These are phyloP conservation scores for Recurvomyces mirabilis DNA, from an alignment of 495 filamentous ascomycete genomes.

Conservation along the genomic window DNA sequence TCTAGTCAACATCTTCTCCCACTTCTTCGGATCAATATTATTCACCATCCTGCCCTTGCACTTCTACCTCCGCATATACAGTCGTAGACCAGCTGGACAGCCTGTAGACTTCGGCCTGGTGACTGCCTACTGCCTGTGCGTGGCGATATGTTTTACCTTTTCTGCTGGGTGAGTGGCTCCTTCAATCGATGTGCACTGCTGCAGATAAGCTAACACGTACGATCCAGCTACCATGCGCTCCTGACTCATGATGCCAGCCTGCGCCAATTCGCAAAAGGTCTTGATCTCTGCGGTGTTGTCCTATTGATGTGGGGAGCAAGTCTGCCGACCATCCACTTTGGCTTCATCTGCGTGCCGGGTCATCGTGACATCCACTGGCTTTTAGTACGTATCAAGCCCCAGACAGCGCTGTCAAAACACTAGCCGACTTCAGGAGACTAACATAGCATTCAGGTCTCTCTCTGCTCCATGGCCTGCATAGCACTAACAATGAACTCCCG, in stretches of 20 bases:
- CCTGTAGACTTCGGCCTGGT: background rate
- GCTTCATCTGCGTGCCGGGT: constrained; percentile 33
- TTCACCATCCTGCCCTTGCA: constrained; percentile 34
- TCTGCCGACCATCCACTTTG: constrained; percentile 42
- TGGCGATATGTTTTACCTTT: constrained; percentile 40
- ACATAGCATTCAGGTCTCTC: constrained; percentile 13
- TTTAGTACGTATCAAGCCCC: constrained; percentile 26
- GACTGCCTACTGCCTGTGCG: constrained; percentile 30
- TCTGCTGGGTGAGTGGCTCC: constrained; percentile 35
- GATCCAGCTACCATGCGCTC: too few species aligned
- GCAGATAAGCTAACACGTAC: too few species aligned
- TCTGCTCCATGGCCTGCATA: constrained; percentile 28
- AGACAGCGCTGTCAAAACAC: too few species aligned
- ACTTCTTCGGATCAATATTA: constrained; percentile 37
- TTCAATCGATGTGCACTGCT: constrained; percentile 31
- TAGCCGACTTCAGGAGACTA: background rate
- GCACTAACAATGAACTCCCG: constrained; percentile 29
- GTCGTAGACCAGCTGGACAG: constrained; percentile 4
- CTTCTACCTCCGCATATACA: constrained; percentile 28
- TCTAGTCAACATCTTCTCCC: constrained; percentile 44
- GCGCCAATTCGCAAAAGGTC: constrained; percentile 35
- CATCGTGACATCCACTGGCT: constrained; percentile 33
- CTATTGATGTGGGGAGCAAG: constrained; percentile 44
- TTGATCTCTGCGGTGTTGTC: constrained; percentile 44
- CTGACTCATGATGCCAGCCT: too few species aligned